Evolutionary conservation across 306 rosid genomes (phyloP).

Genomic region (Lathyrus sativus): DNA sequence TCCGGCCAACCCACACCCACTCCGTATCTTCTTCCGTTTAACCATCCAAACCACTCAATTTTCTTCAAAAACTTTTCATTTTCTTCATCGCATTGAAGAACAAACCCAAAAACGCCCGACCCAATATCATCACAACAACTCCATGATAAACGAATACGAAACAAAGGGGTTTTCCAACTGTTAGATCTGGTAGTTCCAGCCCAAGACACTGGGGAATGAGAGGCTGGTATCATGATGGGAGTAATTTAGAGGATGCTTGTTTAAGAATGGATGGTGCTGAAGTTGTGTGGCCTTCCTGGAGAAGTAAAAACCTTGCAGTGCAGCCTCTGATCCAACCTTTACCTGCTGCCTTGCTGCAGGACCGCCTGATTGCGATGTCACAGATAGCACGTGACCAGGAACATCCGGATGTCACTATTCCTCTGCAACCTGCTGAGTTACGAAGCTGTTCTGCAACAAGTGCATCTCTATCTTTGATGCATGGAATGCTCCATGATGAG

Average conservation of each 20-base stretch:
- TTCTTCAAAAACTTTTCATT: too few species aligned
- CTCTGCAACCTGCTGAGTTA: constrained; percentile 70
- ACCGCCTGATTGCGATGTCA: constrained; percentile 83
- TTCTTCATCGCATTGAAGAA: too few species aligned
- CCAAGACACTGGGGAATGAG: constrained; percentile 98
- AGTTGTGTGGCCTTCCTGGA: constrained; percentile 97
- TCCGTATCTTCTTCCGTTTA: too few species aligned
- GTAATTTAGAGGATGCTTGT: constrained; percentile 80
- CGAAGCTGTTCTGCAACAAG: constrained; percentile 63
- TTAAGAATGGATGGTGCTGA: constrained; percentile 88
- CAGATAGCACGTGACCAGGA: constrained; percentile 93
- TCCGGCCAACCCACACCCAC: too few species aligned
- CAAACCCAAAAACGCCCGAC: too few species aligned
- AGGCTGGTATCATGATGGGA: constrained; percentile 94
- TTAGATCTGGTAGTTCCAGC: constrained; percentile 98
- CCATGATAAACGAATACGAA: too few species aligned
- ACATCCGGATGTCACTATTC: constrained; percentile 88
- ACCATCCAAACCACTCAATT: too few species aligned
- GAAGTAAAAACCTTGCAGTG: constrained; percentile 70
- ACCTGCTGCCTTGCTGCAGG: constrained; percentile 82
- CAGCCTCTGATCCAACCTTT: constrained; percentile 83
- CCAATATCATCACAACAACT: too few species aligned
- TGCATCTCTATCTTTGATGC: constrained; percentile 66
- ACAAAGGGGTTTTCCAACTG: constrained; percentile 89
- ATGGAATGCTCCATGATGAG: constrained; percentile 76